These are phyloP conservation scores for Neonectria magnoliae DNA, from an alignment of 2,329 filamentous ascomycete genomes.

Conservation along the genomic window DNA sequence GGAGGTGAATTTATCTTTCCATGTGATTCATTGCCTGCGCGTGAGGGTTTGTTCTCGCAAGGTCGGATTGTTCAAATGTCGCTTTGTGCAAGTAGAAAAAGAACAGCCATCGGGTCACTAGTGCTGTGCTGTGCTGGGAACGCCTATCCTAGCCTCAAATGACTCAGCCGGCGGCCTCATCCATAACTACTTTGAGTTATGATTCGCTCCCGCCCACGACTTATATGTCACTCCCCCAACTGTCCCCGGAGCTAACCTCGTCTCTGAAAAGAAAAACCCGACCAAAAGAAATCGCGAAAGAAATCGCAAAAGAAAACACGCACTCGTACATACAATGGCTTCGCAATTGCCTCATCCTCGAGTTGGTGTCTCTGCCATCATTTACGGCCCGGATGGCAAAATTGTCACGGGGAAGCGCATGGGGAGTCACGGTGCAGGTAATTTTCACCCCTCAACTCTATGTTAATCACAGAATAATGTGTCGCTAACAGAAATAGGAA, in stretches of 20 bases:
- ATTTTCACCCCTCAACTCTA: conserved; percentile 7
- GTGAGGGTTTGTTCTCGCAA: background rate
- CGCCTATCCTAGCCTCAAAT: background rate
- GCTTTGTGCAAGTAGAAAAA: background rate
- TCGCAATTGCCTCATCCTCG: conserved; percentile 45
- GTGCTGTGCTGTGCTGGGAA: background rate
- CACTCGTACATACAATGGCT: conserved; percentile 23
- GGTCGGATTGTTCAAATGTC: background rate
- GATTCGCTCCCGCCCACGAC: background rate
- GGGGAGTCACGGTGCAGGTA: conserved; percentile 61
- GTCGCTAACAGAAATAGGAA: conserved; percentile 52
- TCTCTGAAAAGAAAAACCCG: too few species aligned
- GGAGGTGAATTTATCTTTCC: too few species aligned
- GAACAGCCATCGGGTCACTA: too few species aligned
- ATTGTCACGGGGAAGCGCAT: conserved; percentile 60
- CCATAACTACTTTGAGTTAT: too few species aligned
- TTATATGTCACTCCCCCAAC: background rate
- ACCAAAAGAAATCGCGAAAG: too few species aligned
- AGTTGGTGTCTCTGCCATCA: conserved; percentile 60
- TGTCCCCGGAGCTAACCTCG: background rate
- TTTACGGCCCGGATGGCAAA: conserved; percentile 54
- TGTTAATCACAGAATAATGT: rapidly evolving
- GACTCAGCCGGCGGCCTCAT: background rate
- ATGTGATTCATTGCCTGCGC: too few species aligned
- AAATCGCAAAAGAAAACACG: too few species aligned